Conservation (phyloP, 306 rosid genomes). For the Sechiopsis laciniata region DNA sequence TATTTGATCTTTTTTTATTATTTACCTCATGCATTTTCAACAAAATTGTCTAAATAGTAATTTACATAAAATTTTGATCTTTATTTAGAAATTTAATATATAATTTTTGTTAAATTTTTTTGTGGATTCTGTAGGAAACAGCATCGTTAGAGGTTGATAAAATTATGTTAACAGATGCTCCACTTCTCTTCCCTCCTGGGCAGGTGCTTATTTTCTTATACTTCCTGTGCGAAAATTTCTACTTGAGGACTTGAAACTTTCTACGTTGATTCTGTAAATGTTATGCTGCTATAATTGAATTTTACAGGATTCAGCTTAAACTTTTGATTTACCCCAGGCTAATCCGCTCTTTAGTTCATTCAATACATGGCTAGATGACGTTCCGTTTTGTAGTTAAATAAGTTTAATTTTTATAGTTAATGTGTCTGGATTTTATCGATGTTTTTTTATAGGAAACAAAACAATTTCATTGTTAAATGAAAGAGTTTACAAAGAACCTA, state of each 20-base stretch:
- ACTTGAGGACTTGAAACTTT: constrained; percentile 13
- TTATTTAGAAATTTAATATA: constrained; percentile 5
- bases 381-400: background rate
- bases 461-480: no score
- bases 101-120: constrained; percentile 21
- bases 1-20: background rate
- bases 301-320: background rate
- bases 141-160: constrained; percentile 70
- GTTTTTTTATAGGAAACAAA: no score
- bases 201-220: constrained; percentile 49
- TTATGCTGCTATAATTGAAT: background rate
- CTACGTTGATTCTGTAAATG: background rate
- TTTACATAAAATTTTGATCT: background rate
- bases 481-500: no score
- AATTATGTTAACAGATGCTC: constrained; percentile 93
- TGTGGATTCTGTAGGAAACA: constrained; percentile 44
- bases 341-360: background rate
- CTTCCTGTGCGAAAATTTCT: background rate
- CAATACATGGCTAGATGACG: background rate
- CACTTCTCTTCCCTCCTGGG: constrained; percentile 88
- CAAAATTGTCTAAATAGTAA: background rate
- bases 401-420: background rate
- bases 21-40: background rate
- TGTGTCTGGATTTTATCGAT: background rate
- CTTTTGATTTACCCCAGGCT: background rate